Conservation (phyloP, 805 yeast genomes). For the Wickerhamomyces chambardii region DNA sequence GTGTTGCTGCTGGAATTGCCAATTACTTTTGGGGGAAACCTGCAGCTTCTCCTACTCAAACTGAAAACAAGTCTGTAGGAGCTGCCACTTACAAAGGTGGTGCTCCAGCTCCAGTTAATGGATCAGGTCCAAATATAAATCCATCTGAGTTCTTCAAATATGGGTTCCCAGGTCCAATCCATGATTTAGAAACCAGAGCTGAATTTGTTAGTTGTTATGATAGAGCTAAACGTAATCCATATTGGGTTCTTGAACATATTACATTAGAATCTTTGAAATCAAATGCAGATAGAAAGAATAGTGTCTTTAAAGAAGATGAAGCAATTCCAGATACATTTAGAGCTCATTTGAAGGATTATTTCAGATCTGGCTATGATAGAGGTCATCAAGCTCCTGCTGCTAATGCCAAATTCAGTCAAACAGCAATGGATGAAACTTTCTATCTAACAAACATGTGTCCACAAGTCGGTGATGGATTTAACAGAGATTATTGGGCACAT, state of each 20-base stretch:
- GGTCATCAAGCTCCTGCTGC: conserved; percentile 99
- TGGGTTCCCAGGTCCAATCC: conserved; percentile 94
- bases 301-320: conserved; percentile 85
- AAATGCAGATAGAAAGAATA: conserved; percentile 57
- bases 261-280: conserved; percentile 59
- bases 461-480: conserved; percentile 96
- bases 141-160: conserved; percentile 83
- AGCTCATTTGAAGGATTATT: conserved; percentile 73
- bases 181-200: conserved; percentile 63
- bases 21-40: conserved; percentile 23
- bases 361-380: conserved; percentile 91
- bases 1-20: conserved; percentile 22
- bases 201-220: conserved; percentile 87
- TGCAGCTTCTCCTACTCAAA: conserved; percentile 1
- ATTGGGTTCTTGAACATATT: conserved; percentile 81
- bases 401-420: conserved; percentile 83
- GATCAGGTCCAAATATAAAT: conserved; percentile 33
- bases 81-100: conserved; percentile 6
- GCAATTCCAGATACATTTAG: conserved; percentile 68
- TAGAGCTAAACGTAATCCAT: conserved; percentile 77
- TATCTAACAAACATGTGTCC: conserved; percentile 87
- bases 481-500: conserved; percentile 97
- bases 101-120: conserved; percentile 5
- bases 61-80: background rate
- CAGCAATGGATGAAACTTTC: conserved; percentile 94